These are phyloP conservation scores for Solioccasus polychromus DNA, from an alignment of 768 basidiomycete genomes.

Conservation along the genomic window DNA sequence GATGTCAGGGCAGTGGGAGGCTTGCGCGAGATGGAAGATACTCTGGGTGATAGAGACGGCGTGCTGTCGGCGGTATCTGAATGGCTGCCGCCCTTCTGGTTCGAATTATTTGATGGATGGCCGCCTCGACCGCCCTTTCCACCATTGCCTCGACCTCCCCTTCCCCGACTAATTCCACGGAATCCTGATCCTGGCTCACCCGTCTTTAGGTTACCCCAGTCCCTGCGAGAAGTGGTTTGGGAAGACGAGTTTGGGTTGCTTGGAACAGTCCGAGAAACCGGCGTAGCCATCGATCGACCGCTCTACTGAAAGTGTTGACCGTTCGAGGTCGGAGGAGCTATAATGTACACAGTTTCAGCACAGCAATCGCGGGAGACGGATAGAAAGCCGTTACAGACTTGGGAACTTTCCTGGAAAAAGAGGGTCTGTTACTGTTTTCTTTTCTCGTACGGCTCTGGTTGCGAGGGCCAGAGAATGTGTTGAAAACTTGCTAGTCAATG, in stretches of 20 bases:
- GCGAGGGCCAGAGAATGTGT: neutral
- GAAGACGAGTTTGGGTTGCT: conserved; percentile 27
- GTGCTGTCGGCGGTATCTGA: conserved; percentile 20
- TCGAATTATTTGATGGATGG: conserved; percentile 22
- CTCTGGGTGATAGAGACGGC: conserved; percentile 18
- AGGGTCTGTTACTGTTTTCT: neutral
- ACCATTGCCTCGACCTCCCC: conserved; percentile 35
- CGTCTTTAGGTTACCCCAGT: conserved; percentile 40
- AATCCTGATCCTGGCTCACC: conserved; percentile 49
- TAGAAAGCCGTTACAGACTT: conserved; percentile 12
- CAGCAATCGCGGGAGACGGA: neutral
- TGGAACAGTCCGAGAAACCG: conserved; percentile 31
- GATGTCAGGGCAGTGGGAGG: conserved; percentile 17
- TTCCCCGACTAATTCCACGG: conserved; percentile 39
- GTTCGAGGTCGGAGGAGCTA: conserved; percentile 7
- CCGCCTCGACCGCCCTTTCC: conserved; percentile 24
- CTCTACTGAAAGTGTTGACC: conserved; percentile 1
- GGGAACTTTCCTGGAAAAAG: neutral
- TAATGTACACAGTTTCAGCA: conserved; percentile 12
- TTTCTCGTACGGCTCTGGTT: neutral
- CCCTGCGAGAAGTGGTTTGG: conserved; percentile 33
- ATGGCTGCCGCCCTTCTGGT: conserved; percentile 22
- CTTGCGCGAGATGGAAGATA: conserved; percentile 15
- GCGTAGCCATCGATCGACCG: conserved; percentile 40
- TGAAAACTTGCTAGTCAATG: neutral